Base-by-base conservation (phyloP, 2,329 filamentous ascomycete genomes). In the Fusarium begoniae region DNA sequence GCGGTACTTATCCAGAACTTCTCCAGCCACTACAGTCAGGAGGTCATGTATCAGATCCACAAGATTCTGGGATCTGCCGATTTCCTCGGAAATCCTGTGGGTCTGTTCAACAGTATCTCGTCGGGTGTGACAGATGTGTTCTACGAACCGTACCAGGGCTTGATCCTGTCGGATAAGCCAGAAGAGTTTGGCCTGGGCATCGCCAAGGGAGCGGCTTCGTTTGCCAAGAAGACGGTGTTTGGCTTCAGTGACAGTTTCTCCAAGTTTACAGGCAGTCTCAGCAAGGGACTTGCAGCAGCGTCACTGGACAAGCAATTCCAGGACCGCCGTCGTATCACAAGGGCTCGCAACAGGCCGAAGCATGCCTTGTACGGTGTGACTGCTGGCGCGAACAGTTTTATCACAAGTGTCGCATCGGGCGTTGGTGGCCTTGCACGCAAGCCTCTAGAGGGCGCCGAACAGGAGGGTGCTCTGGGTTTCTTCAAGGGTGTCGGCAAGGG, bases 251-350 rank as follows among this genome's bases (percentile, higher is more conserved):
- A 99, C 85, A 98, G 94, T 79, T 95, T 99, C 85, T 96, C 95
- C 77, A 99, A 99, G 81, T 94, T 98, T 81, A 99, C 97, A 4
- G 97, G 97, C 60, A 97, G 94, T 82, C 93, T 99, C 83, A 97
- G 95, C 76, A 99, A 99, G 84, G 96, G 96, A 68, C 90, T 99
- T 54, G 95, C 96, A 6, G 96, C 95, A 40, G 96, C 96, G 24
- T 98, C 96, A 10, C 89, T 99, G 74, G 96, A 99, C 85, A 98
- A 99, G 83, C 96, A 99, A 81, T 99, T 98, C 85, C 97, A 99
- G 82, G 95, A 98, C 82, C 92, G 96, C 69, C 92, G 96, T 60
- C 93, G 97, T 66, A 99, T 98, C 87, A 95, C 95, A 7, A 91
- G 94, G 69, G 94, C 95, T 35, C 91, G 97, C 53, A 99, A 99